Base-by-base conservation (phyloP, 768 basidiomycete genomes). In the Coprinopsis marcescibilis region DNA sequence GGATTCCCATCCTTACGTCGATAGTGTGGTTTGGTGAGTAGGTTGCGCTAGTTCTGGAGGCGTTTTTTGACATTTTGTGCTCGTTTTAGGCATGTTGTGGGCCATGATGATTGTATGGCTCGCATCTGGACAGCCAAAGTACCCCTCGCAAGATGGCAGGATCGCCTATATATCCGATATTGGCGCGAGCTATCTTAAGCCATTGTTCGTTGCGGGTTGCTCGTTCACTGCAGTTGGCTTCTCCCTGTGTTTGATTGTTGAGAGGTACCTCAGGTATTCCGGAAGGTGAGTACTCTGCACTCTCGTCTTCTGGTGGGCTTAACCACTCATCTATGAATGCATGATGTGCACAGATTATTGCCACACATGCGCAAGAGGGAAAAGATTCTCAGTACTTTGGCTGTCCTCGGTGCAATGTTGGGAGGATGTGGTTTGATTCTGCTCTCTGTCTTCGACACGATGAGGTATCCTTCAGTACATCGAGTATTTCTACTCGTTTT, bases 111-210 rank as follows among this genome's bases (percentile, higher is more conserved):
- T 86, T 45, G 78, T 78, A 23, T 89, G 85, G 84, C 69, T 81
- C 19, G 78, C 77, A 7, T 67, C 71, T n/a, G 83, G 84, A 15
- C 67, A 75, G 24, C 83, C 80, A 7, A 69, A 69, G 56, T 81
- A 82, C 53, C 69, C 69, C 13, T 73, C 81, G 12, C 69, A 75
- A 59, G 71, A 79, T 29, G 73, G 74, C 17, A 61, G 62, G 1
- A 77, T 87, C 43, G 77, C 80, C n/a, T 87, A 83, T 61, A 87
- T 89, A 39, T 86, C 84, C 33, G 85, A 89, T 55, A 64, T 89
- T 27, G 86, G 82, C n/a, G 86, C 88, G 15, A 74, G 73, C 52
- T 68, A 73, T 43, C 66, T 89, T 35, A 89, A 89, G 58, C 87
- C 88, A 2, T 71, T 89, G 29, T 90, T 90, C 56, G 67, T 89